A percentile compares a stretch with the other conserved stretches of the same genome.
Conservation (phyloP, 2,329 filamentous ascomycete species). For the Calycina marina region DNA sequence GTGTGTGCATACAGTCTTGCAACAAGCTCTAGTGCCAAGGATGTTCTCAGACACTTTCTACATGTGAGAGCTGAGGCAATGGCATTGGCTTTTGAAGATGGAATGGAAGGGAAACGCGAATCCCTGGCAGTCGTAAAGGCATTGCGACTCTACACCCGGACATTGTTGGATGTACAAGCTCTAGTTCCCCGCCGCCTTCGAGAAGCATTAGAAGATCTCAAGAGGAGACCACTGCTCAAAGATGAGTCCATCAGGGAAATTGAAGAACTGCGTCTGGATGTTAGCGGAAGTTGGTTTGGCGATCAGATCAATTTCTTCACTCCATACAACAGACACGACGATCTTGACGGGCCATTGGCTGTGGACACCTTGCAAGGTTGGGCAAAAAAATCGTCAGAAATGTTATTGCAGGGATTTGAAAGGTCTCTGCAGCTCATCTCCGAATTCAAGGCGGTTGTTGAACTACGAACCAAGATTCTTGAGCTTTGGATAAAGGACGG, state of each 20-base stretch:
- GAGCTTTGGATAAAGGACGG: slow-evolving; percentile 63
- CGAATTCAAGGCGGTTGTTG: slow-evolving; percentile 55
- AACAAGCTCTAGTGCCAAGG: slow-evolving; percentile 64
- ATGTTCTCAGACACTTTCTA: slow-evolving; percentile 68
- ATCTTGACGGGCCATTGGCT: slow-evolving; percentile 46
- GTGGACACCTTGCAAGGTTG: slow-evolving; percentile 47
- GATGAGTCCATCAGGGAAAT: slow-evolving; percentile 51
- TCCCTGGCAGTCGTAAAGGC: slow-evolving; percentile 39
- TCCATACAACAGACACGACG: slow-evolving; percentile 74
- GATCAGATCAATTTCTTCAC: slow-evolving; percentile 75
- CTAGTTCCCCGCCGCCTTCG: slow-evolving; percentile 60
- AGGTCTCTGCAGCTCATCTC: slow-evolving; percentile 42
- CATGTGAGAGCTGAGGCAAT: slow-evolving; percentile 58
- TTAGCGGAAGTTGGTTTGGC: slow-evolving; percentile 66
- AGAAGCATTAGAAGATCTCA: slow-evolving; percentile 53
- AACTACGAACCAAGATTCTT: slow-evolving; percentile 54
- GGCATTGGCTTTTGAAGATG: slow-evolving; percentile 40
- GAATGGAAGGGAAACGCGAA: slow-evolving; percentile 29
- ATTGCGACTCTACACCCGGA: slow-evolving; percentile 60
- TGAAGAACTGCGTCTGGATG: slow-evolving; percentile 60
- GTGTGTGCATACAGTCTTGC: slow-evolving; percentile 72
- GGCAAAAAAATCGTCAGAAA: slow-evolving; percentile 44
- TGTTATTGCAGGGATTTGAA: slow-evolving; percentile 46
- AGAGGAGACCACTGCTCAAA: slow-evolving; percentile 55
- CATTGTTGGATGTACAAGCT: slow-evolving; percentile 61